Percentiles rank a stretch among this genome's conserved stretches.
These are phyloP conservation scores for Sporobolomyces roseus DNA, from an alignment of 768 basidiomycete species.

Conservation along the genomic window DNA sequence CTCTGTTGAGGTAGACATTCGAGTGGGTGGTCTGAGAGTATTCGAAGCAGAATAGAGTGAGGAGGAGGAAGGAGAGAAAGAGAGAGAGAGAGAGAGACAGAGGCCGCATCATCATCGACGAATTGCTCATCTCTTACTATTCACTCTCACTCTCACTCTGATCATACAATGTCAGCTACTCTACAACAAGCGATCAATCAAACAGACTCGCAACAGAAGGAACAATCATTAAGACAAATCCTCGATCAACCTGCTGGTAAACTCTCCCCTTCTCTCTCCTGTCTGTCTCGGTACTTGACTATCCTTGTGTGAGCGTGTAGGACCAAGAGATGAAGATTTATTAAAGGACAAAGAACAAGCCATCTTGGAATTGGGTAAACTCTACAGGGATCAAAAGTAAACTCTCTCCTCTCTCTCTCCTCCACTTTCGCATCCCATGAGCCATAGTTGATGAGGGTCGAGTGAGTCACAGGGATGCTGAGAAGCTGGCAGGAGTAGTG, in stretches of 20 bases:
- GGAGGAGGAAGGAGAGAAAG: neutral
- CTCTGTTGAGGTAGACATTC: neutral
- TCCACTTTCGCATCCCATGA: neutral
- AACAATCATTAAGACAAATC: neutral
- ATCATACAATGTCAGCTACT: neutral
- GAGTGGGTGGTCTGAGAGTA: neutral
- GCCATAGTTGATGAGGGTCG: neutral
- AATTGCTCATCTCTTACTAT: neutral
- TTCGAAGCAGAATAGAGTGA: too few species aligned
- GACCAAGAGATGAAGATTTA: constrained; percentile 52
- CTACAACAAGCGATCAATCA: neutral
- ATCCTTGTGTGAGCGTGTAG: neutral
- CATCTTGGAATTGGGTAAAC: constrained; percentile 75
- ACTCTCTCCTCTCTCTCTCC: constrained; percentile 39
- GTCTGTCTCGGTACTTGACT: neutral
- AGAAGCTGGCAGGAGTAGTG: constrained; percentile 79
- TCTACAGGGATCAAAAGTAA: constrained; percentile 80
- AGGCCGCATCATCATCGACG: constrained; percentile 10
- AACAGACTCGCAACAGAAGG: neutral
- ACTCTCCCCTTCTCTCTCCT: constrained; percentile 47
- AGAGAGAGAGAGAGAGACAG: neutral
- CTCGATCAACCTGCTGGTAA: constrained; percentile 41
- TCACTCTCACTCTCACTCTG: neutral
- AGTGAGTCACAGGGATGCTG: constrained; percentile 62
- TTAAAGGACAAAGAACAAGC: constrained; percentile 79